Evolutionary conservation across 2,329 filamentous ascomycete genomes (phyloP).

Genomic region (Aciculosporium take): DNA sequence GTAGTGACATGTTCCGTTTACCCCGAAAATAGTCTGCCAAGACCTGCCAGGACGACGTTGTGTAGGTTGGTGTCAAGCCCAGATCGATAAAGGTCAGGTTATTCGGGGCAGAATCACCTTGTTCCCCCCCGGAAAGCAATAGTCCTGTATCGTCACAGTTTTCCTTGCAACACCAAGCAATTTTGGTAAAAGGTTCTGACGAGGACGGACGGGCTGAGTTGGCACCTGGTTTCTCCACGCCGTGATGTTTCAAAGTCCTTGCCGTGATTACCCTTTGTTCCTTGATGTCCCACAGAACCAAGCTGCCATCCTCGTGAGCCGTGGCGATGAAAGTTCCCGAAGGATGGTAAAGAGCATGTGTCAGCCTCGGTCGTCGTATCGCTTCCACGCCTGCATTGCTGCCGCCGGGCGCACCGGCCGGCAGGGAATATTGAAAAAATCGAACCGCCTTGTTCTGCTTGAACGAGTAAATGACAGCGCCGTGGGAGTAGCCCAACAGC

Average conservation of each 20-base stretch:
- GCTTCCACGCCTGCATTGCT: constrained; percentile 49
- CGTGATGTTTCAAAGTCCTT: constrained; percentile 59
- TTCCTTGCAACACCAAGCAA: constrained; percentile 86
- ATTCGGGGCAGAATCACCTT: constrained; percentile 51
- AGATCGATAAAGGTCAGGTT: constrained; percentile 83
- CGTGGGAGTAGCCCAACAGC: constrained; percentile 78
- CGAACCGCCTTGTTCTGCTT: constrained; percentile 71
- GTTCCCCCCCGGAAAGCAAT: constrained; percentile 68
- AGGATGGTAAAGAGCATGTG: constrained; percentile 85
- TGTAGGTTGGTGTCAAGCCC: constrained; percentile 76
- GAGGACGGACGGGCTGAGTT: constrained; percentile 38
- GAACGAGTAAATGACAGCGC: constrained; percentile 83
- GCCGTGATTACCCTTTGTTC: constrained; percentile 77
- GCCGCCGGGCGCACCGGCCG: constrained; percentile 71
- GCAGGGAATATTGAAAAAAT: constrained; percentile 73
- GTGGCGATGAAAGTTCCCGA: constrained; percentile 82
- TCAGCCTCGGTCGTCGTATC: constrained; percentile 57
- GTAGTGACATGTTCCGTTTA: constrained; percentile 57
- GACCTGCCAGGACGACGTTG: constrained; percentile 79
- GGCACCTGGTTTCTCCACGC: constrained; percentile 53
- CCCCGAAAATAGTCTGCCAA: constrained; percentile 65
- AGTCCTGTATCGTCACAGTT: constrained; percentile 90
- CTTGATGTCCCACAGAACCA: constrained; percentile 89
- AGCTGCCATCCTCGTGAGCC: constrained; percentile 75
- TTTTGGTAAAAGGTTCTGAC: constrained; percentile 61